phyloP scores from a whole-genome alignment of 2,329 filamentous ascomycete genomes.

The Trichophyton equinum region DNA sequence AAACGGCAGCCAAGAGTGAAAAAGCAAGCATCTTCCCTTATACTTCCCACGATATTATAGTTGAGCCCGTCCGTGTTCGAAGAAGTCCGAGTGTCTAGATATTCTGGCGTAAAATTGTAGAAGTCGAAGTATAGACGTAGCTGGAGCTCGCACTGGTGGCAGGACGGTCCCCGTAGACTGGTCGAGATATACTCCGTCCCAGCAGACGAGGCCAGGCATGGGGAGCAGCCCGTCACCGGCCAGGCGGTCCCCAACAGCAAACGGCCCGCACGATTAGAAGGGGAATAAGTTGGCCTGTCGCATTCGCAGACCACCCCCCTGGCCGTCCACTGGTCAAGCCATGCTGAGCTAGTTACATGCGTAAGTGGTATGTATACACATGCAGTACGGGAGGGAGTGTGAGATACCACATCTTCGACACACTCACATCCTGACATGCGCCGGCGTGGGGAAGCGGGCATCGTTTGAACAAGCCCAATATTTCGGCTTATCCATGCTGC shows the following conservation, averaged over 20 bases:
- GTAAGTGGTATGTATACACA: background rate
- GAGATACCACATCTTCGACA: background rate
- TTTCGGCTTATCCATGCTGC: background rate
- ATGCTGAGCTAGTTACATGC: conserved; percentile 1
- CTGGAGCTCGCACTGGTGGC: background rate
- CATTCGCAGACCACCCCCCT: background rate
- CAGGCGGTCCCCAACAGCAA: background rate
- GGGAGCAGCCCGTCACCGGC: no score
- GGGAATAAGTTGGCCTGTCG: background rate
- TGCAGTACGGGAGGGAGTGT: background rate
- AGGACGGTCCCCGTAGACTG: no score
- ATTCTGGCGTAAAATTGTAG: background rate
- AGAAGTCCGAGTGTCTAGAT: background rate
- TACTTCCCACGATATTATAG: background rate
- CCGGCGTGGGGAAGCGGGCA: conserved; percentile 1
- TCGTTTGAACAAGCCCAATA: background rate
- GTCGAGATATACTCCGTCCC: no score
- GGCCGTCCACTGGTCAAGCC: background rate
- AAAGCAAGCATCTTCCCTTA: background rate
- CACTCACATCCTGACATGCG: conserved; percentile 1
- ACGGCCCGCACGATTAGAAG: background rate
- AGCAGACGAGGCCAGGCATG: no score
- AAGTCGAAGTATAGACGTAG: background rate
- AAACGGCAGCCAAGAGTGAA: background rate
- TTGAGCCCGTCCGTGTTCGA: background rate